Conservation (phyloP, 1,284 basidiomycete species). For the Rhodotorula mucilaginosa region DNA sequence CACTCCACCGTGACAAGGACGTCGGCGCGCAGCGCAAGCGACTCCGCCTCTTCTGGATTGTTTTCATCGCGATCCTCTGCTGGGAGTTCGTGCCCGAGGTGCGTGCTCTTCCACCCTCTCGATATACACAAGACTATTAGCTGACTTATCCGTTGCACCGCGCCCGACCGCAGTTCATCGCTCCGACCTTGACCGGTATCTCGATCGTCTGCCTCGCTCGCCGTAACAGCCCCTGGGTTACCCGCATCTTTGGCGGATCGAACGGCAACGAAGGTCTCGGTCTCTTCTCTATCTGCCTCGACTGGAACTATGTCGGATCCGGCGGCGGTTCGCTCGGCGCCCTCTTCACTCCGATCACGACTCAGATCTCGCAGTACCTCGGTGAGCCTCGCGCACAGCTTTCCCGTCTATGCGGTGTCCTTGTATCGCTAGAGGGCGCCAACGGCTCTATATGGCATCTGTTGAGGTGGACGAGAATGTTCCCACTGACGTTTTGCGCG, state of each 20-base stretch:
- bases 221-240: conserved; percentile 58
- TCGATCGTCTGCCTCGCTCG: conserved; percentile 60
- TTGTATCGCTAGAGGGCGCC: no score
- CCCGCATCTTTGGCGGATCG: conserved; percentile 59
- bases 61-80: conserved; percentile 43
- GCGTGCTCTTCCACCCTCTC: no score
- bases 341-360: conserved; percentile 36
- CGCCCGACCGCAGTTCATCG: conserved; percentile 55
- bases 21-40: conserved; percentile 41
- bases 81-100: conserved; percentile 45
- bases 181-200: conserved; percentile 46
- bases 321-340: conserved; percentile 40
- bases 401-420: no score
- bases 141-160: background rate
- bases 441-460: no score
- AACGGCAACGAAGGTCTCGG: conserved; percentile 65
- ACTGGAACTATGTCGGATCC: conserved; percentile 53
- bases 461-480: no score
- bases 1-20: conserved; percentile 57
- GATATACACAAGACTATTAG: no score
- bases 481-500: background rate
- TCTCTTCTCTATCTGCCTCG: conserved; percentile 53
- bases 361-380: conserved; percentile 36
- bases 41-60: conserved; percentile 43
- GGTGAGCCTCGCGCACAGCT: background rate